These are phyloP conservation scores for Excoecaria agallocha DNA, from an alignment of 345 rosid species.

Conservation along the genomic window DNA sequence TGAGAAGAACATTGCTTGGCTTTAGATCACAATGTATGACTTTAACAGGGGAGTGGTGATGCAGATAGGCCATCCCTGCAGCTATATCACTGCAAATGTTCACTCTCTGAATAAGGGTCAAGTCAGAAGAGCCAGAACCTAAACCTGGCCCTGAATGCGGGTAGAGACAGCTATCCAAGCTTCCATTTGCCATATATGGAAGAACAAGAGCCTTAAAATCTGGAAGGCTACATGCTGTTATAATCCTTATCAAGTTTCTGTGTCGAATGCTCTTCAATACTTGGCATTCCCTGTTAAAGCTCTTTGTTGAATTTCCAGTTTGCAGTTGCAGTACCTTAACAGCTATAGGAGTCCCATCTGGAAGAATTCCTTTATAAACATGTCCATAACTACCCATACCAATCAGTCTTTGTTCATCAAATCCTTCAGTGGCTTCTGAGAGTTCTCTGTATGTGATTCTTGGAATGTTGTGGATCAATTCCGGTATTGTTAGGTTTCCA, in stretches of 20 bases:
- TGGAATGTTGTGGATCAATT: slow-evolving; percentile 41
- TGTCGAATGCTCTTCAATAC: slow-evolving; percentile 56
- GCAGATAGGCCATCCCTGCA: slow-evolving; percentile 64
- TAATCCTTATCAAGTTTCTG: slow-evolving; percentile 50
- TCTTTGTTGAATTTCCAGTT: slow-evolving; percentile 48
- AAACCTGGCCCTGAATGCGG: slow-evolving; percentile 31
- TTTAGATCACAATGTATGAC: slow-evolving; percentile 62
- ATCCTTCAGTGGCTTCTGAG: slow-evolving; percentile 45
- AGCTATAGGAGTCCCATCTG: slow-evolving; percentile 45
- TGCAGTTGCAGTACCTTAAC: slow-evolving; percentile 50
- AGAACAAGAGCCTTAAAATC: slow-evolving; percentile 63
- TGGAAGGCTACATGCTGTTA: slow-evolving; percentile 55
- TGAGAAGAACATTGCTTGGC: slow-evolving; percentile 64
- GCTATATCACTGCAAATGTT: slow-evolving; percentile 56
- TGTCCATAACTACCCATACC: slow-evolving; percentile 53
- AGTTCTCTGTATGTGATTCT: slow-evolving; percentile 52
- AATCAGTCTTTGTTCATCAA: slow-evolving; percentile 39
- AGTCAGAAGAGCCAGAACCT: slow-evolving; percentile 37
- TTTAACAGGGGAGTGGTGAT: slow-evolving; percentile 54
- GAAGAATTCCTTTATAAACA: slow-evolving; percentile 49
- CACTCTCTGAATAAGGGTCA: slow-evolving; percentile 49
- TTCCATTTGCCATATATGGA: slow-evolving; percentile 58
- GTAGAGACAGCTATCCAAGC: slow-evolving; percentile 48
- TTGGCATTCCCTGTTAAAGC: slow-evolving; percentile 59
- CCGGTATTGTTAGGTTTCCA: slow-evolving; percentile 18